Evolutionary conservation across 108 stramenopile species (phyloP).

Genomic region (Skeletonema tropicum): DNA sequence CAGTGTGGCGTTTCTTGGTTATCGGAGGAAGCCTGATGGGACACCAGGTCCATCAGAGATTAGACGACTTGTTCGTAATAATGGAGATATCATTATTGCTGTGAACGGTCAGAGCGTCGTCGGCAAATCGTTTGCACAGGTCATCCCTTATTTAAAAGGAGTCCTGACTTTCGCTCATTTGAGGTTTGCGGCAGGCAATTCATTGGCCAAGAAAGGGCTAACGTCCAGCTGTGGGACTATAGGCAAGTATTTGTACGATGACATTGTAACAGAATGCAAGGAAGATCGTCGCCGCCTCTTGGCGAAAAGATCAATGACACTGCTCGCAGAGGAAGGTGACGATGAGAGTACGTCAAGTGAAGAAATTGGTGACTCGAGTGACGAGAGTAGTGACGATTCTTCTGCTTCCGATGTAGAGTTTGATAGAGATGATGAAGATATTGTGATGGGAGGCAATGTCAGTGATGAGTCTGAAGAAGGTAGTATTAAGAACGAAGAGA

Average conservation of each 20-base stretch:
- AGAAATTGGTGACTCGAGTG: constrained; percentile 61
- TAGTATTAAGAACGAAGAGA: constrained; percentile 11
- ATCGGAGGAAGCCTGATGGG: constrained; percentile 66
- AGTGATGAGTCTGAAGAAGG: background rate
- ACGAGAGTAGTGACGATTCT: constrained; percentile 61
- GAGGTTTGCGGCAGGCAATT: constrained; percentile 66
- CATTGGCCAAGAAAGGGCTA: constrained; percentile 51
- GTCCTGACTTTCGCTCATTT: constrained; percentile 72
- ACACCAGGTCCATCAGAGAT: constrained; percentile 75
- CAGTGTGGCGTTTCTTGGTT: constrained; percentile 81
- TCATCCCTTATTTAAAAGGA: constrained; percentile 70
- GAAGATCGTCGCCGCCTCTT: constrained; percentile 73
- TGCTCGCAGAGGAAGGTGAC: constrained; percentile 41
- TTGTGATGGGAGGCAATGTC: constrained; percentile 26
- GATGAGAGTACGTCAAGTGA: constrained; percentile 51
- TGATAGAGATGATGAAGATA: constrained; percentile 83
- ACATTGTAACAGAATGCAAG: constrained; percentile 63
- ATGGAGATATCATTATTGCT: constrained; percentile 83
- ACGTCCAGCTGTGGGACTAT: constrained; percentile 68
- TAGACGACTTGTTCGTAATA: constrained; percentile 62
- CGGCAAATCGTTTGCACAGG: constrained; percentile 81
- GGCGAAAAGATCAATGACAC: constrained; percentile 54
- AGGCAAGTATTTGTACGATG: constrained; percentile 65
- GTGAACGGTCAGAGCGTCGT: constrained; percentile 79
- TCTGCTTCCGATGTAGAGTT: constrained; percentile 73